Percentiles rank a stretch among this genome's conserved stretches.
Evolutionary conservation across 208 protist species (phyloP).

Genomic region (Wallacemonas sp.): DNA sequence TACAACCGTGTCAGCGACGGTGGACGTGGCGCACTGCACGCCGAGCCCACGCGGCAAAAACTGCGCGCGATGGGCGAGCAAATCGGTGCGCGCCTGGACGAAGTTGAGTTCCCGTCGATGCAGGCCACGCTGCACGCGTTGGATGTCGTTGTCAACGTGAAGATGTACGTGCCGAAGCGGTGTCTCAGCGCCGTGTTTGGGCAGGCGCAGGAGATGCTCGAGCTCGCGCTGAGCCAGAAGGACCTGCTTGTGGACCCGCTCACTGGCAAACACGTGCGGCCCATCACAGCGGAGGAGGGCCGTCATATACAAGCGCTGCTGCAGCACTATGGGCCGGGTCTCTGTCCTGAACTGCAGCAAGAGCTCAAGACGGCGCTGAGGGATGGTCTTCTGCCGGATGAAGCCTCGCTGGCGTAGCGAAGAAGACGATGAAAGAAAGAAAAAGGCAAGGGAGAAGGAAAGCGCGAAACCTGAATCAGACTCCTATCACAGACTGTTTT

Average conservation of each 20-base stretch:
- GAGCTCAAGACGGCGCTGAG: conserved; percentile 71
- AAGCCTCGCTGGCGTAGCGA: conserved; percentile 51
- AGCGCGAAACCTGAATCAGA: neutral
- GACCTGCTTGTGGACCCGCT: conserved; percentile 76
- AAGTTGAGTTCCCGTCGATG: conserved; percentile 71
- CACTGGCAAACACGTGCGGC: conserved; percentile 61
- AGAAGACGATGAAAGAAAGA: neutral
- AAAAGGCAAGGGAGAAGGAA: neutral
- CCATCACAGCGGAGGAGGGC: conserved; percentile 83
- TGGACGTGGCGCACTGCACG: conserved; percentile 80
- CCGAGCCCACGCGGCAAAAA: conserved; percentile 84
- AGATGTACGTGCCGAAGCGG: conserved; percentile 91
- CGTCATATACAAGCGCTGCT: conserved; percentile 84
- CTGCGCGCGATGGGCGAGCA: conserved; percentile 87
- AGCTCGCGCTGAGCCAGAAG: conserved; percentile 63
- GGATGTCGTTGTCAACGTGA: conserved; percentile 81
- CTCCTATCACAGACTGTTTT: no score
- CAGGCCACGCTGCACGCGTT: conserved; percentile 63
- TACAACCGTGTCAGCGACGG: conserved; percentile 77
- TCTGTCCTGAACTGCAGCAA: conserved; percentile 57
- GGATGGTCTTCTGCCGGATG: conserved; percentile 82
- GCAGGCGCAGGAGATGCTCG: conserved; percentile 71
- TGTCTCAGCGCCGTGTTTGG: conserved; percentile 69
- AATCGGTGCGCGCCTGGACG: conserved; percentile 73
- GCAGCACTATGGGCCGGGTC: conserved; percentile 77